Conservation (phyloP, 192 early-diverging fungal genomes). For the Fimicolochytrium jonesii region DNA sequence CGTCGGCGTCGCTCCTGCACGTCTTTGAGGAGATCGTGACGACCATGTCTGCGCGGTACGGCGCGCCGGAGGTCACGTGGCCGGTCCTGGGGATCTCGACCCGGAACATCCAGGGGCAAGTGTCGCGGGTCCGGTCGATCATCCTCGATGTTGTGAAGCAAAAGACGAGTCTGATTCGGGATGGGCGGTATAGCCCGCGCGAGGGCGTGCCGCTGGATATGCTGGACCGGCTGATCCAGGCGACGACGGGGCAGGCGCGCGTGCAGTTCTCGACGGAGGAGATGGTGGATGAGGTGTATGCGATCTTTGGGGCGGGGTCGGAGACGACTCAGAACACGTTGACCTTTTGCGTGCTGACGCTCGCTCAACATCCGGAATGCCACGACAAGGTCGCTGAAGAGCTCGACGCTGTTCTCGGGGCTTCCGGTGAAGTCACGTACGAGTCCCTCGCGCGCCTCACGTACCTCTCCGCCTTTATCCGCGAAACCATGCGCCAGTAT, state of each 20-base stretch:
- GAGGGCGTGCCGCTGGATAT: constrained; percentile 36
- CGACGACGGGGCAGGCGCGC: background rate
- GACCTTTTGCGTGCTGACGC: constrained; percentile 16
- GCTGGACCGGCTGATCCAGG: constrained; percentile 33
- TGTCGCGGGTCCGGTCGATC: too few relatives aligned
- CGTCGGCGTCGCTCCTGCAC: background rate
- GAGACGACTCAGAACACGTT: constrained; percentile 45
- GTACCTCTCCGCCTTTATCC: too few relatives aligned
- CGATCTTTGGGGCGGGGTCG: constrained; percentile 41
- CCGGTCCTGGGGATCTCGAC: too few relatives aligned
- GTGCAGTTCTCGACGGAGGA: constrained; percentile 30
- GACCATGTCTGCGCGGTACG: too few relatives aligned
- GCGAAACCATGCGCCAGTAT: constrained; percentile 37
- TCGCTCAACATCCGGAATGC: constrained; percentile 21
- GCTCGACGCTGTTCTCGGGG: constrained; percentile 10
- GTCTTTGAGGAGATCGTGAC: background rate
- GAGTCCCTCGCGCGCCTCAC: constrained; percentile 24
- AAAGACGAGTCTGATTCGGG: background rate
- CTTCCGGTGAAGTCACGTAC: background rate
- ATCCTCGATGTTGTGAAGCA: background rate
- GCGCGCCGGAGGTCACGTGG: too few relatives aligned
- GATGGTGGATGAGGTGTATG: constrained; percentile 37
- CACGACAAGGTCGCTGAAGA: constrained; percentile 16
- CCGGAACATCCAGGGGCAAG: too few relatives aligned
- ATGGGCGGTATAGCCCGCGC: too few relatives aligned